Conservation (phyloP, 352 stramenopile genomes). For the Elongisporangium senticosum region DNA sequence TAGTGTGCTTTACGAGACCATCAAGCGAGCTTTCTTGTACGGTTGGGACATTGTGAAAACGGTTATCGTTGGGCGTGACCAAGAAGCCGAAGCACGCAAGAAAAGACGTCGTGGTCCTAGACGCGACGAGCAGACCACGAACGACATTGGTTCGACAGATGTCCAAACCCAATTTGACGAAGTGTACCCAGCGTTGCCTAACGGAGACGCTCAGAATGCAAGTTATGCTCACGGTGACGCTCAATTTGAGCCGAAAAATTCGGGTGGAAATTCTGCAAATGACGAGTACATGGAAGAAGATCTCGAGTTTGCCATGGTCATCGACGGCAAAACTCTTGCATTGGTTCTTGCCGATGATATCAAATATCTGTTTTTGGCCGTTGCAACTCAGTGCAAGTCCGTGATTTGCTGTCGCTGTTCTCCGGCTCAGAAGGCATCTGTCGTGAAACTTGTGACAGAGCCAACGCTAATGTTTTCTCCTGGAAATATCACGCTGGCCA, state of each 20-base stretch:
- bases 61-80: slow-evolving; percentile 60
- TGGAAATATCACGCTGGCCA: slow-evolving; percentile 83
- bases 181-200: slow-evolving; percentile 52
- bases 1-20: slow-evolving; percentile 72
- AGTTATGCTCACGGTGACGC: slow-evolving; percentile 57
- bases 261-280: slow-evolving; percentile 19
- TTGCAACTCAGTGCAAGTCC: slow-evolving; percentile 85
- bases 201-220: slow-evolving; percentile 46
- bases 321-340: slow-evolving; percentile 81
- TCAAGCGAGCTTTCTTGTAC: slow-evolving; percentile 65
- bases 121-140: slow-evolving; percentile 35
- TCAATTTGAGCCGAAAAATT: slow-evolving; percentile 66
- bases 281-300: slow-evolving; percentile 70
- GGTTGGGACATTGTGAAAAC: slow-evolving; percentile 66
- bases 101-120: slow-evolving; percentile 52
- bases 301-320: slow-evolving; percentile 88
- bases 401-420: slow-evolving; percentile 87
- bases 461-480: slow-evolving; percentile 85
- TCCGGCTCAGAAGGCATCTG: slow-evolving; percentile 77
- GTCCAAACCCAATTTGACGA: slow-evolving; percentile 54
- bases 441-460: slow-evolving; percentile 85
- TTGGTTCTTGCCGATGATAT: slow-evolving; percentile 85
- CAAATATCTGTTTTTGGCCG: slow-evolving; percentile 85
- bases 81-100: slow-evolving; percentile 62
- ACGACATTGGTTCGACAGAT: slow-evolving; percentile 26